Conservation (phyloP, 1,139 yeast genomes). For the Meyerozyma sp. region DNA sequence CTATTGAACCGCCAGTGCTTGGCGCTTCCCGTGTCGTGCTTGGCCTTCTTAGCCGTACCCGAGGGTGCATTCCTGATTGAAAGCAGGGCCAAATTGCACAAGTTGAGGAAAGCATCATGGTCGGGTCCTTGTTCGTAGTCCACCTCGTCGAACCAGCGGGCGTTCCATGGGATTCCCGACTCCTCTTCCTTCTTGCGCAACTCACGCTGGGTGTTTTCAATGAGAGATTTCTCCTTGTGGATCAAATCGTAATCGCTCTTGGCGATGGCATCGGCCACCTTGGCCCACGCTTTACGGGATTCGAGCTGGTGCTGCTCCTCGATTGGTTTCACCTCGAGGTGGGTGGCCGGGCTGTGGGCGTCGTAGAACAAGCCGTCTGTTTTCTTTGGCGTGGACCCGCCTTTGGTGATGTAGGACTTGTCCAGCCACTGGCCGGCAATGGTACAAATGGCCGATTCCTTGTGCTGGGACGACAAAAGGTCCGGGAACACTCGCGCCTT, state of each 20-base stretch:
- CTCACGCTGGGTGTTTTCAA: conserved; percentile 82
- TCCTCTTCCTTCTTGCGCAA: conserved; percentile 67
- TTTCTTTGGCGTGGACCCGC: conserved; percentile 33
- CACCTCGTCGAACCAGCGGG: conserved; percentile 69
- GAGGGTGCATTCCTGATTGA: conserved; percentile 64
- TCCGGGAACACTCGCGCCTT: conserved; percentile 74
- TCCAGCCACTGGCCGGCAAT: conserved; percentile 93
- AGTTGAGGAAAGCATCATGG: conserved; percentile 43
- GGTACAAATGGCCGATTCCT: conserved; percentile 68
- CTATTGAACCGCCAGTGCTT: conserved; percentile 67
- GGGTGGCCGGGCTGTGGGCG: conserved; percentile 51
- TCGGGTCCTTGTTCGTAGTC: conserved; percentile 31
- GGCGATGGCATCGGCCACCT: conserved; percentile 84
- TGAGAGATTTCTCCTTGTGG: conserved; percentile 63
- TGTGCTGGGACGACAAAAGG: conserved; percentile 39
- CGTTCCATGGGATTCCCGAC: conserved; percentile 59
- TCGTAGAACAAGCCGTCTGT: conserved; percentile 62
- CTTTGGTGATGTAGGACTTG: conserved; percentile 47
- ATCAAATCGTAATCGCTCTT: conserved; percentile 70
- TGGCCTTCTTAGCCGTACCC: conserved; percentile 52
- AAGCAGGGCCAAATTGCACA: conserved; percentile 51
- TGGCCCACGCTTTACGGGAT: conserved; percentile 77
- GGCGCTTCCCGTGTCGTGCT: conserved; percentile 43
- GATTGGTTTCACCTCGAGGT: conserved; percentile 68
- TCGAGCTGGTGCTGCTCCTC: conserved; percentile 74